Percentiles rank a stretch among this genome's conserved stretches.
These are phyloP conservation scores for Cladophialophora immunda DNA, from an alignment of 2,329 filamentous ascomycete genomes.

Conservation along the genomic window DNA sequence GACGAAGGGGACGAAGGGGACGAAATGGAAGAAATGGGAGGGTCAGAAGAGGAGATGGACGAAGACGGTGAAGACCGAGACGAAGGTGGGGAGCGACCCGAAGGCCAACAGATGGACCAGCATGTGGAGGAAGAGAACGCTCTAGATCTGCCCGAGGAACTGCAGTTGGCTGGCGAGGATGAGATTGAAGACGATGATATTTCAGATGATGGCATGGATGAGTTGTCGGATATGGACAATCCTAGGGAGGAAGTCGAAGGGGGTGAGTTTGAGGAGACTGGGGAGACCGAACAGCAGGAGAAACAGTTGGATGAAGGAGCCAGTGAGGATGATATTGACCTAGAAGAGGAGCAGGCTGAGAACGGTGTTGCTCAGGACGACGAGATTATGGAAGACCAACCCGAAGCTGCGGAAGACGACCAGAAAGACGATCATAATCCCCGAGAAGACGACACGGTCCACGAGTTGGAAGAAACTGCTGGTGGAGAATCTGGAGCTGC, in stretches of 20 bases:
- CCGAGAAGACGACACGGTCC: constrained; percentile 50
- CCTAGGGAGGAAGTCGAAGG: constrained; percentile 52
- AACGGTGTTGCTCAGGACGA: constrained; percentile 51
- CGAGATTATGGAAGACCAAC: constrained; percentile 39
- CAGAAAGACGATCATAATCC: constrained; percentile 42
- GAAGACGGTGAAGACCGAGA: constrained; percentile 57
- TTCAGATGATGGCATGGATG: constrained; percentile 64
- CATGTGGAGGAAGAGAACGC: constrained; percentile 83
- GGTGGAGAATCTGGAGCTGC: constrained; percentile 54
- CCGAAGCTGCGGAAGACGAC: constrained; percentile 52
- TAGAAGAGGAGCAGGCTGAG: constrained; percentile 45
- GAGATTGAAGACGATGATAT: constrained; percentile 59
- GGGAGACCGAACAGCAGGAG: constrained; percentile 41
- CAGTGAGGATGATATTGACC: constrained; percentile 45
- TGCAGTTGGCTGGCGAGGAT: constrained; percentile 78
- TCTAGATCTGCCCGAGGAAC: constrained; percentile 84
- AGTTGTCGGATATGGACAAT: constrained; percentile 62
- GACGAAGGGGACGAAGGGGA: constrained; percentile 56
- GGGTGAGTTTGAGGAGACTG: constrained; percentile 44
- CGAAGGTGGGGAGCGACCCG: constrained; percentile 70
- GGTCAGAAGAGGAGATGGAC: constrained; percentile 57
- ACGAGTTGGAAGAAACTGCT: constrained; percentile 56
- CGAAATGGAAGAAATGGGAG: constrained; percentile 68
- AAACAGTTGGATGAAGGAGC: constrained; percentile 42
- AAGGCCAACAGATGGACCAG: constrained; percentile 73